Evolutionary conservation across 169 alveolate species (phyloP).

Genomic region (Cryptosporidium muris): DNA sequence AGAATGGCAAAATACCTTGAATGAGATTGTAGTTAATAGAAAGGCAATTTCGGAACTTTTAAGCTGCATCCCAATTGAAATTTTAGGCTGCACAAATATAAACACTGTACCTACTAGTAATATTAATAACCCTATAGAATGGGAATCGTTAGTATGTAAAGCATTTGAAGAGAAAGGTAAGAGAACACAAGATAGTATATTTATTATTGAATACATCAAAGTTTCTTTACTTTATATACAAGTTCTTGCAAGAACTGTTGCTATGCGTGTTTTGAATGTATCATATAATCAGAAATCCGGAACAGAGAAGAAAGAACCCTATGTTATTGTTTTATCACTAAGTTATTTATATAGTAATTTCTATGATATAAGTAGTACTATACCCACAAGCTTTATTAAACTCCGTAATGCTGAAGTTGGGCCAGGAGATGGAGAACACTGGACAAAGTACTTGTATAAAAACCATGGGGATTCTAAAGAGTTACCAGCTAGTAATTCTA

Average conservation of each 20-base stretch:
- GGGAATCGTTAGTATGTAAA: background rate
- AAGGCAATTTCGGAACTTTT: constrained; percentile 54
- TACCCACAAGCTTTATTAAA: background rate
- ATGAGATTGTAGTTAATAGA: constrained; percentile 43
- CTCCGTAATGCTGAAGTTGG: background rate
- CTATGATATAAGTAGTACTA: constrained; percentile 3
- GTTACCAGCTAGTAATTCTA: background rate
- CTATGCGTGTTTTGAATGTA: constrained; percentile 41
- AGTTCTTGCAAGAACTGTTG: constrained; percentile 21
- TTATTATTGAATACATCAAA: constrained; percentile 46
- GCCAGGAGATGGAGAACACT: background rate
- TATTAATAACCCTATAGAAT: constrained; percentile 9
- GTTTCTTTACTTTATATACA: constrained; percentile 26
- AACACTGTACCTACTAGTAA: background rate
- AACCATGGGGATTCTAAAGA: background rate
- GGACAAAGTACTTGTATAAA: background rate
- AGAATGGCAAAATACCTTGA: constrained; percentile 52
- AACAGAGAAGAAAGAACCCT: background rate
- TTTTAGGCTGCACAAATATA: background rate
- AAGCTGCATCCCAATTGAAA: constrained; percentile 59
- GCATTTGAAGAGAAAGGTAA: background rate
- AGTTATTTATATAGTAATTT: constrained; percentile 18
- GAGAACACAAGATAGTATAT: background rate
- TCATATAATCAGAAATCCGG: background rate
- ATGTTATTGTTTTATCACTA: constrained; percentile 32